Evolutionary conservation across 148 eudicot genomes (phyloP).

Genomic region (Pharnaceum exiguum): DNA sequence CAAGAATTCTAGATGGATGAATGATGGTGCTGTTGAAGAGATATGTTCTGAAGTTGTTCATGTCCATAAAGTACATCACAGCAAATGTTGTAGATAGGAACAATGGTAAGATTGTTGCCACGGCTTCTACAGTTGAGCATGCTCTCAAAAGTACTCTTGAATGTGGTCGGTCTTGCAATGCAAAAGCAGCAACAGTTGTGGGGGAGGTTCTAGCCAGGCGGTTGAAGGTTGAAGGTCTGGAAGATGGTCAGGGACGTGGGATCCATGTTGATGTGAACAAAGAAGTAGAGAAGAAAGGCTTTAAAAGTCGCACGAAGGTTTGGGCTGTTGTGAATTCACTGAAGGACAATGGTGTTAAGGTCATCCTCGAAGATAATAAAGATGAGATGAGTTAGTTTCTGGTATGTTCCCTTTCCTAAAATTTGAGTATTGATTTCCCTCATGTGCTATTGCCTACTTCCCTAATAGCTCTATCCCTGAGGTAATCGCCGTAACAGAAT

Average conservation of each 20-base stretch:
- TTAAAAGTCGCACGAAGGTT: slow-evolving; percentile 43
- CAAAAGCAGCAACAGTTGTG: slow-evolving; percentile 63
- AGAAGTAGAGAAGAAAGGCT: slow-evolving; percentile 66
- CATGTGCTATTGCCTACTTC: too few relatives aligned
- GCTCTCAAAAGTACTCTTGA: slow-evolving; percentile 49
- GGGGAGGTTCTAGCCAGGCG: slow-evolving; percentile 80
- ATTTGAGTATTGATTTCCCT: too few relatives aligned
- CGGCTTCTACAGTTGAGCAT: slow-evolving; percentile 65
- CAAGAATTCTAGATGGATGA: not conserved
- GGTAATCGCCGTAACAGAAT: too few relatives aligned
- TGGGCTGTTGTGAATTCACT: slow-evolving; percentile 49
- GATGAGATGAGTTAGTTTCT: not conserved
- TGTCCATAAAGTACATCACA: slow-evolving; percentile 63
- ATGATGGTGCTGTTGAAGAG: slow-evolving; percentile 59
- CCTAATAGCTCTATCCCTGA: too few relatives aligned
- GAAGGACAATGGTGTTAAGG: slow-evolving; percentile 54
- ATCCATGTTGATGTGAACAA: slow-evolving; percentile 56
- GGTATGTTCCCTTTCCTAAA: slow-evolving; percentile 13
- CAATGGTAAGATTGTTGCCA: slow-evolving; percentile 56
- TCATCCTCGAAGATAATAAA: slow-evolving; percentile 26
- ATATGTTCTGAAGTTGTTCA: slow-evolving; percentile 54
- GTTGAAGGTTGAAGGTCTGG: slow-evolving; percentile 67
- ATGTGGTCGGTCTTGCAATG: slow-evolving; percentile 67
- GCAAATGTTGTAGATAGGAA: slow-evolving; percentile 72
- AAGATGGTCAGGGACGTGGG: slow-evolving; percentile 50